Conservation (phyloP, 2,329 filamentous ascomycete species). For the Claviceps capensis region DNA sequence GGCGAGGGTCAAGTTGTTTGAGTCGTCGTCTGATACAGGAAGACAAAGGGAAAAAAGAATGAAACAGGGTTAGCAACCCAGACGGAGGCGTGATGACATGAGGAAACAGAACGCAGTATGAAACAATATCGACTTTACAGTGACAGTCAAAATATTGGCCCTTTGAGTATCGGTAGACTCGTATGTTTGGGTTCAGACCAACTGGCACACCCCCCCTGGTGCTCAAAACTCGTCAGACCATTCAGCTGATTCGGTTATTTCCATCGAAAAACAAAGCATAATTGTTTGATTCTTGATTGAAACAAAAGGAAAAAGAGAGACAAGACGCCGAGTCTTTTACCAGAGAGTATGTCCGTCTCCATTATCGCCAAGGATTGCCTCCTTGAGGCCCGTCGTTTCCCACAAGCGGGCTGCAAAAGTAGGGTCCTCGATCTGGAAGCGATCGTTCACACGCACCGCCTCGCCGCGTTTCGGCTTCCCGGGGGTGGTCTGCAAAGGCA, state of each 20-base stretch:
- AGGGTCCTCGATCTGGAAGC: slow-evolving; percentile 69
- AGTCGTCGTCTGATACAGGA: slow-evolving; percentile 62
- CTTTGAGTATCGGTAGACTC: slow-evolving; percentile 73
- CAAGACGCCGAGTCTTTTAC: slow-evolving; percentile 22
- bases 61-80: too few species aligned
- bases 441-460: slow-evolving; percentile 76
- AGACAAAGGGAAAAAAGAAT: background rate
- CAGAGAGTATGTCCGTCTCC: slow-evolving; percentile 27
- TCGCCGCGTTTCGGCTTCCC: slow-evolving; percentile 66
- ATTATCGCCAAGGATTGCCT: slow-evolving; percentile 31
- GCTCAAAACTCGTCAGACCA: background rate
- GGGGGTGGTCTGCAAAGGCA: slow-evolving; percentile 67
- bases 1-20: slow-evolving; percentile 53
- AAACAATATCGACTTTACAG: slow-evolving; percentile 28
- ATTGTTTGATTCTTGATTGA: too few species aligned
- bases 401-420: slow-evolving; percentile 64
- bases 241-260: background rate
- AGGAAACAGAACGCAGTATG: background rate
- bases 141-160: slow-evolving; percentile 90
- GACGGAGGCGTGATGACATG: background rate
- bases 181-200: slow-evolving; percentile 79
- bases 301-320: background rate
- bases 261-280: too few species aligned
- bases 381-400: slow-evolving; percentile 60
- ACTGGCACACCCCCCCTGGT: slow-evolving; percentile 70